Percentiles rank a stretch among this genome's conserved stretches.
Evolutionary conservation across 2,329 filamentous ascomycete genomes (phyloP).

Genomic region (Trichoderma breve): DNA sequence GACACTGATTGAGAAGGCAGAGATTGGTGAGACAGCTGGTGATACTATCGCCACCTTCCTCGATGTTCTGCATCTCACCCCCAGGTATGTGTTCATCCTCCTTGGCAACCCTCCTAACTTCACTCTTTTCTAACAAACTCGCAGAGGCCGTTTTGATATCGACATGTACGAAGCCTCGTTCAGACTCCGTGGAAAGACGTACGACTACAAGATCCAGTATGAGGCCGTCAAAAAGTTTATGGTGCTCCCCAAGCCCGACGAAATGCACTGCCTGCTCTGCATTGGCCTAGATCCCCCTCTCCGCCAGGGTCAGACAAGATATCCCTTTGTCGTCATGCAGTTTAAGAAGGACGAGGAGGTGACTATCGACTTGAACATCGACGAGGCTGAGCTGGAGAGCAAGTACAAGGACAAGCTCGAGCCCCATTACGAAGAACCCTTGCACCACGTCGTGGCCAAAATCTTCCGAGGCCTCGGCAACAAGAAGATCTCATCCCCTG

Average conservation of each 20-base stretch:
- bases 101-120: neutral
- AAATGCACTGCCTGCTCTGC: conserved; percentile 90
- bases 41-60: conserved; percentile 97
- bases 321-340: conserved; percentile 98
- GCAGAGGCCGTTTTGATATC: conserved; percentile 96
- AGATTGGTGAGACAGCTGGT: conserved; percentile 98
- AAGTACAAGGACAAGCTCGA: conserved; percentile 88
- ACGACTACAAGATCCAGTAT: conserved; percentile 99
- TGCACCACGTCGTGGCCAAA: conserved; percentile 90
- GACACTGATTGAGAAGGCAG: conserved; percentile 94
- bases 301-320: conserved; percentile 94
- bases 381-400: conserved; percentile 78
- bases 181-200: conserved; percentile 95
- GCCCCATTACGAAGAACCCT: conserved; percentile 86
- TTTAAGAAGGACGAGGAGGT: conserved; percentile 98
- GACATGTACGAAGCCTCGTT: conserved; percentile 99
- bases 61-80: conserved; percentile 94
- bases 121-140: conserved; percentile 5
- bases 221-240: conserved; percentile 98
- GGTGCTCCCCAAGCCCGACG: conserved; percentile 96
- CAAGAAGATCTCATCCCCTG: conserved; percentile 92
- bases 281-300: conserved; percentile 92
- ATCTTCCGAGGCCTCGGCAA: conserved; percentile 92
- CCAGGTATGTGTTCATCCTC: conserved; percentile 56
- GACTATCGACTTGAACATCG: conserved; percentile 93